phyloP scores from a whole-genome alignment of 257 asterid genomes.

The Prunella vulgaris region DNA sequence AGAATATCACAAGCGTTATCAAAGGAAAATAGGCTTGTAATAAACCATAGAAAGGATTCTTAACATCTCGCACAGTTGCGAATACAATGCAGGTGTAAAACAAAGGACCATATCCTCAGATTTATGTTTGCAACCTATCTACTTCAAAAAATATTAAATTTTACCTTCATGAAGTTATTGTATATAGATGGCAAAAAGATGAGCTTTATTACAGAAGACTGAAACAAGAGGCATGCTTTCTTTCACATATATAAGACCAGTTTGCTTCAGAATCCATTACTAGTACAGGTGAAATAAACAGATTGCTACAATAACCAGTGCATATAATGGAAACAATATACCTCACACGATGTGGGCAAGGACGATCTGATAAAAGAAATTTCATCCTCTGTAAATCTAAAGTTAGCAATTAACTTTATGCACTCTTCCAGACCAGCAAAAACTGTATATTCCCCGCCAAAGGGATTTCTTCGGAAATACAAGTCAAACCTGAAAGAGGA shows the following conservation, averaged over 20 bases:
- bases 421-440: conserved; percentile 99
- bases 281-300: not conserved
- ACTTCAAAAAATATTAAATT: not conserved
- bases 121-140: not conserved
- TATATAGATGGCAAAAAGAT: not conserved
- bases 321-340: conserved; percentile 23
- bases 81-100: not conserved
- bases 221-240: not conserved
- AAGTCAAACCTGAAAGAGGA: conserved; percentile 74
- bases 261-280: not conserved
- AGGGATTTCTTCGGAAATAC: conserved; percentile 76
- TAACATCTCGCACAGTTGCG: conserved; percentile 6
- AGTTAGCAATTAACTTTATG: conserved; percentile 82
- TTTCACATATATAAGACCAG: conserved; percentile 1
- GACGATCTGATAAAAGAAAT: conserved; percentile 60
- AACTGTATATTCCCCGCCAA: conserved; percentile 95
- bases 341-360: conserved; percentile 91
- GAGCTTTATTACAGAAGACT: not conserved
- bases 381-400: conserved; percentile 71
- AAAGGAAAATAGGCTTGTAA: conserved; percentile 1
- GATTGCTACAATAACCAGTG: conserved; percentile 2
- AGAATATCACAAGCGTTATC: conserved; percentile 1
- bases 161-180: not conserved
- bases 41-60: not conserved
- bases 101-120: not conserved